Percentiles rank a stretch among this genome's conserved stretches.
Conservation (phyloP, 352 stramenopile species). For the Globisporangium spinosum region DNA sequence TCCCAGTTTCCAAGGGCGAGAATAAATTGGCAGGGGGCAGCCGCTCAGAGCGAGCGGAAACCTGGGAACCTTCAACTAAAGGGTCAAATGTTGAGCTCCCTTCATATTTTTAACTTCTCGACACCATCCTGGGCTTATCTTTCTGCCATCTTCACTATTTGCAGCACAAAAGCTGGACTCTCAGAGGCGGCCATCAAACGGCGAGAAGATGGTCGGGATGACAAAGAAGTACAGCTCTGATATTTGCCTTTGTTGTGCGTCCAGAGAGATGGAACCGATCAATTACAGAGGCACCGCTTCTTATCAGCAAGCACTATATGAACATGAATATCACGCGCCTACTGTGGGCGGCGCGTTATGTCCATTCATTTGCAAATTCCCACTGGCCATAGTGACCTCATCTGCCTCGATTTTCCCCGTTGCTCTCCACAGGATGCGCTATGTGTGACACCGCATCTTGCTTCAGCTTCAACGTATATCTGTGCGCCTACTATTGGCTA, state of each 20-base stretch:
- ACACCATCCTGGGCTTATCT: not conserved
- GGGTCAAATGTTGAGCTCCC: not conserved
- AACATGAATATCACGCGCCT: not conserved
- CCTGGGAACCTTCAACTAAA: not conserved
- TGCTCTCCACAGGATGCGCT: not conserved
- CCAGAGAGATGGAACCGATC: not conserved
- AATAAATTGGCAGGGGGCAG: not conserved
- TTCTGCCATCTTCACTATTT: not conserved
- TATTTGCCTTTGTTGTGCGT: not conserved
- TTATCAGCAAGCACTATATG: not conserved
- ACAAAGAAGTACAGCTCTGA: not conserved
- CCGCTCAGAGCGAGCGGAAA: not conserved
- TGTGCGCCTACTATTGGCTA: not conserved
- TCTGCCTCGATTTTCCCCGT: not conserved
- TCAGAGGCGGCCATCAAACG: not conserved
- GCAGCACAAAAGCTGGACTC: not conserved
- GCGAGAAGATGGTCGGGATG: not conserved
- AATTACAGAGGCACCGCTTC: not conserved
- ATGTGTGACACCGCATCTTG: not conserved
- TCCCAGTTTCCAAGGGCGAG: not conserved
- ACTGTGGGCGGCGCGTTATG: not conserved
- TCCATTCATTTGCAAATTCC: not conserved
- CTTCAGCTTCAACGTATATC: not conserved
- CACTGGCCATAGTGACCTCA: not conserved
- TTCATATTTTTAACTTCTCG: not conserved